Percentiles rank a stretch among this genome's conserved stretches.
phyloP scores from a whole-genome alignment of 2,329 filamentous ascomycete genomes.

The Trichoderma simmonsii region DNA sequence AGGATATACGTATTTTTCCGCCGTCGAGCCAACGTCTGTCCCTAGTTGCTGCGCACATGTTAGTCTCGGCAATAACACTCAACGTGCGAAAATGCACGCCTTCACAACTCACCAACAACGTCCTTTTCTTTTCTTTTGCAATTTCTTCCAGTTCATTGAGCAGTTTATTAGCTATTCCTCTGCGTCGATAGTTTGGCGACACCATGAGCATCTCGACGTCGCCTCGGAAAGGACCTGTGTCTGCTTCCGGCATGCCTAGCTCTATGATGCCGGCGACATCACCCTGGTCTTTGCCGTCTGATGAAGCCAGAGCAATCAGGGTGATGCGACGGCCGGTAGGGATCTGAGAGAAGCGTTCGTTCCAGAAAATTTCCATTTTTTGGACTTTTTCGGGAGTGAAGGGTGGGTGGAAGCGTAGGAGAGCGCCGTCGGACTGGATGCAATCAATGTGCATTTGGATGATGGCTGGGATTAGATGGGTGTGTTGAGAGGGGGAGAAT shows the following conservation, averaged over 20 bases:
- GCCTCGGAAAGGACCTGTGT: conserved; percentile 19
- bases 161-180: conserved; percentile 7
- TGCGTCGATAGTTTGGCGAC: conserved; percentile 10
- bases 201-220: conserved; percentile 22
- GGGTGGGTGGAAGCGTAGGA: conserved; percentile 21
- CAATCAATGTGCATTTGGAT: conserved; percentile 17
- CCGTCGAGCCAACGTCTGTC: conserved; percentile 16
- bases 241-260: conserved; percentile 12
- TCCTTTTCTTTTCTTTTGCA: conserved; percentile 11
- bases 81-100: neutral
- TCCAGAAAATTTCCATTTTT: conserved; percentile 18
- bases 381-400: conserved; percentile 12
- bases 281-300: neutral
- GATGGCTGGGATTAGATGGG: neutral
- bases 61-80: neutral
- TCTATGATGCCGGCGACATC: conserved; percentile 16
- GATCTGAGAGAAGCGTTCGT: conserved; percentile 2
- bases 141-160: conserved; percentile 10
- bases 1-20: conserved; percentile 19
- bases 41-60: conserved; percentile 7
- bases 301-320: neutral
- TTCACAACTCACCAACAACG: conserved; percentile 16
- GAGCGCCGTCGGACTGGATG: conserved; percentile 13
- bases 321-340: conserved; percentile 4
- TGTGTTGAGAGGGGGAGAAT: neutral